Conservation (phyloP, 331 rosid genomes). For the Malus hybrid region DNA sequence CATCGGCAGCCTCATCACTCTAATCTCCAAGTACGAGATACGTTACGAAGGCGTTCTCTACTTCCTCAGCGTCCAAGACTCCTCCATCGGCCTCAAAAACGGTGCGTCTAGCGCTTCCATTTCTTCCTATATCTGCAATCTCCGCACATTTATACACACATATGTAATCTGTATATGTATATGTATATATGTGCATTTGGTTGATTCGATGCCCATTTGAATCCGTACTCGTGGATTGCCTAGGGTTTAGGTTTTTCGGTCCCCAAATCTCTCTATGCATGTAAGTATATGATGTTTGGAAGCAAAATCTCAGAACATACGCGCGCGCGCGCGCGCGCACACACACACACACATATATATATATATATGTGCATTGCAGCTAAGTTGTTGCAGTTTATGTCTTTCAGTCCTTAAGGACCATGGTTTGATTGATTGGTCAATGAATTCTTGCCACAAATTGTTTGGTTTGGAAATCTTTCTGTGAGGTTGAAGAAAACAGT, state of each 20-base stretch:
- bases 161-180: no score
- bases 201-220: background rate
- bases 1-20: conserved; percentile 55
- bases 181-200: background rate
- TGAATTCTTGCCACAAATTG: background rate
- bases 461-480: background rate
- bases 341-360: no score
- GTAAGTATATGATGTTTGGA: background rate
- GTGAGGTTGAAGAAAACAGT: background rate
- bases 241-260: background rate
- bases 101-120: conserved; percentile 18
- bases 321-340: no score
- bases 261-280: background rate
- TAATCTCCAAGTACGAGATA: conserved; percentile 61
- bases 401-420: background rate
- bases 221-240: background rate
- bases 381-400: background rate
- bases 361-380: background rate
- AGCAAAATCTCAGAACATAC: background rate
- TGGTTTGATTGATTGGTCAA: background rate
- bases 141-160: background rate
- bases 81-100: conserved; percentile 54
- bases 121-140: background rate
- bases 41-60: conserved; percentile 68
- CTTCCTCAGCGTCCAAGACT: conserved; percentile 34